Base-by-base conservation (phyloP, 495 filamentous ascomycete genomes). In the Annulohypoxylon stygium region DNA sequence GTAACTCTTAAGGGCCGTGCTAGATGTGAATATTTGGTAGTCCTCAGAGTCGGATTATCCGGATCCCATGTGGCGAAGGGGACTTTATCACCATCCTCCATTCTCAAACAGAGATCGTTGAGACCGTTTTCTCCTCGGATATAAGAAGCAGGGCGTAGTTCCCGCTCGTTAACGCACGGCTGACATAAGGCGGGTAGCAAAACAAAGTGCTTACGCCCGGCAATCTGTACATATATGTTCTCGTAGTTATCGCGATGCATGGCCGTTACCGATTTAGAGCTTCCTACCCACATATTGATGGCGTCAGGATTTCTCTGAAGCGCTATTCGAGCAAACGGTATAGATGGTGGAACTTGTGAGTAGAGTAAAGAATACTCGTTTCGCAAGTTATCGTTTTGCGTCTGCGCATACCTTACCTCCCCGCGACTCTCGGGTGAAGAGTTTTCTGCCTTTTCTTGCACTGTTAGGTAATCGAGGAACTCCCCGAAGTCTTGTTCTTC, bases 161-260 rank as follows among this genome's bases (percentile, higher is more conserved):
- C 50, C 55, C 78, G 75, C 78, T 94, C 92, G 54, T 87, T 86
- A 6, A 94, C 87, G 64, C 88, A 90, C 7, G 88, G 81, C 60
- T 86, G 84, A 67, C 88, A 90, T 8, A 87, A 76, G 4, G 91
- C 89, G 12, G 92, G 90, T 7, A 94, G 80, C 36, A 95, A 82
- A 9, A 89, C 85, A 66, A 95, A 94, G 69, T 89, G 85, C 75
- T 95, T 95, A 16, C 77, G 76, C 0, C 92, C 92, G 7, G 87
- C 77, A 39, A 94, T 79, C 69, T 93, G 91, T 4, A 91, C 89
- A 80, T 93, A 95, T 1, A 95, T 83, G 79, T 94, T 95, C 78
- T 95, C 91, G 77, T 94, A 94, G 78, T 89, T 89, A 81, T 95
- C 92, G 70, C 89, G 90, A 80, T 95, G 92, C 63, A 94, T 78